Evolutionary conservation across 2,329 filamentous ascomycete species (phyloP).

Genomic region (Raffaelea ambrosiae): DNA sequence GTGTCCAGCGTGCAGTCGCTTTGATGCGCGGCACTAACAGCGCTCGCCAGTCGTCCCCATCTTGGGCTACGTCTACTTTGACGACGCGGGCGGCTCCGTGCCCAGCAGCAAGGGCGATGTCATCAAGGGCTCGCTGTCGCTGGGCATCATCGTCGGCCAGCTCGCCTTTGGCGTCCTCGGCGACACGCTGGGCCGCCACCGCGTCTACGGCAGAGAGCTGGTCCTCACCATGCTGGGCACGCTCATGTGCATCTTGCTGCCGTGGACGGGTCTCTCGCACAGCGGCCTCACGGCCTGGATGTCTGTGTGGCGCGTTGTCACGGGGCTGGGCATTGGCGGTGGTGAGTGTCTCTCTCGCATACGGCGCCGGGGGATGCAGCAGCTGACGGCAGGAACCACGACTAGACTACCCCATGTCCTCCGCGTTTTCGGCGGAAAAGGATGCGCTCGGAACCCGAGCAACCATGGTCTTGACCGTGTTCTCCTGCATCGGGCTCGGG

Average conservation of each 20-base stretch:
- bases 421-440: background rate
- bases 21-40: background rate
- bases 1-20: too few species aligned
- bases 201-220: constrained; percentile 58
- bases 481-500: background rate
- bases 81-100: constrained; percentile 24
- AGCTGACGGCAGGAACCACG: too few species aligned
- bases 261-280: background rate
- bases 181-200: constrained; percentile 54
- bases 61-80: constrained; percentile 3
- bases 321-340: constrained; percentile 2
- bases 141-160: constrained; percentile 57
- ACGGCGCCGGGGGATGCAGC: background rate
- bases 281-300: constrained; percentile 3
- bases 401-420: constrained; percentile 5
- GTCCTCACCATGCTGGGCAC: constrained; percentile 8
- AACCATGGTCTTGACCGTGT: background rate
- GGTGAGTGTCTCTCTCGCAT: background rate
- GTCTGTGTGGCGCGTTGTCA: constrained; percentile 7
- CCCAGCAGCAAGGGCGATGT: constrained; percentile 49
- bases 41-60: constrained; percentile 2
- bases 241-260: constrained; percentile 4
- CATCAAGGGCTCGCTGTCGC: constrained; percentile 56
- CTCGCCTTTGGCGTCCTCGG: constrained; percentile 56
- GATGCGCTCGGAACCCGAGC: background rate